Conservation (phyloP, 306 rosid species). For the Vigna angularis region DNA sequence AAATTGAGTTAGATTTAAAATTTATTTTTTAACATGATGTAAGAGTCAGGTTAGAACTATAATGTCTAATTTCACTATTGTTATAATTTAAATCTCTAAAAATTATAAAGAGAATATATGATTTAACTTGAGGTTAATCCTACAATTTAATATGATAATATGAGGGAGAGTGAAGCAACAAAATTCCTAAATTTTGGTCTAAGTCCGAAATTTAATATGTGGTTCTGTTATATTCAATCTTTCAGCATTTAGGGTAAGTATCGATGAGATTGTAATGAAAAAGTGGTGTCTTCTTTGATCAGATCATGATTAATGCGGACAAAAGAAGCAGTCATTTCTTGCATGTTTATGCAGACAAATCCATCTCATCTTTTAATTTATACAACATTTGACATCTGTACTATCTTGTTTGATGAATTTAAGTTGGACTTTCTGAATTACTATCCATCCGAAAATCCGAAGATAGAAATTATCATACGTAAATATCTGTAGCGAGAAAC, state of each 20-base stretch:
- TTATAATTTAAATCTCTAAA: too few relatives aligned
- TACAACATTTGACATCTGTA: neutral
- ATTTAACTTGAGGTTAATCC: neutral
- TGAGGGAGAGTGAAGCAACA: neutral
- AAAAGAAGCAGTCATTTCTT: neutral
- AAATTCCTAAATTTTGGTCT: slow-evolving; percentile 5
- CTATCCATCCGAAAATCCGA: neutral
- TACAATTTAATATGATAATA: neutral
- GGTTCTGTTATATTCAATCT: slow-evolving; percentile 4
- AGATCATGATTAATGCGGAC: slow-evolving; percentile 5
- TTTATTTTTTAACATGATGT: too few relatives aligned
- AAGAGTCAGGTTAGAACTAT: too few relatives aligned
- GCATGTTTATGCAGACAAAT: neutral
- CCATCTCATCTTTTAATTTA: slow-evolving; percentile 3
- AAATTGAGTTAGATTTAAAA: too few relatives aligned
- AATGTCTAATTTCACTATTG: too few relatives aligned
- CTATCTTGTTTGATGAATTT: slow-evolving; percentile 25
- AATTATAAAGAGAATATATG: neutral
- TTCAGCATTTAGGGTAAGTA: slow-evolving; percentile 18
- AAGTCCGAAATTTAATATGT: too few relatives aligned
- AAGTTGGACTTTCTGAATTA: neutral
- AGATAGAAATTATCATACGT: slow-evolving; percentile 1
- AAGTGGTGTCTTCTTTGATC: neutral
- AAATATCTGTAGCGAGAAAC: slow-evolving; percentile 5
- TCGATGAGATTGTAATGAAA: slow-evolving; percentile 1